Evolutionary conservation across 108 stramenopile genomes (phyloP), one percentile per base, ranked within the genome.

Genomic region (Pseudonitzschia multiseries): DNA sequence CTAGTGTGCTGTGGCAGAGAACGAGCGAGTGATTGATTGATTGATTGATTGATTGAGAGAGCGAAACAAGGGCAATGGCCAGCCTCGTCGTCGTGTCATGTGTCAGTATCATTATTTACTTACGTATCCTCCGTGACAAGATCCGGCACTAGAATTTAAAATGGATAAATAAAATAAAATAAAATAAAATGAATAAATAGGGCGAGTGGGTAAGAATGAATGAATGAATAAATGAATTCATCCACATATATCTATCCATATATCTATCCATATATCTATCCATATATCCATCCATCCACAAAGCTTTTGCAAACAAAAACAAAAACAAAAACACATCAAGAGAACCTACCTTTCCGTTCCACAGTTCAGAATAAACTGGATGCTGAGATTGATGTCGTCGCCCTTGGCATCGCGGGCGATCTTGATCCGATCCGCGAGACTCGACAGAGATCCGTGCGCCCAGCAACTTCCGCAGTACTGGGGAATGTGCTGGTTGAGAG

Each of bases 401-500:
- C 81, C 84, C 51, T 77, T 54, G 17, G 43, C 73, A 29, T 72
- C 71, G 1, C 91, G 75, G 0, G 93, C 92, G 78, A 97, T 97
- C 68, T 94, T 93, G 81, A 97, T 92, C 31, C 97, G 90, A 82
- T 97, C 97, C 13, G 84, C 89, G 31, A 97, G 83, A 59, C 86
- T 71, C 29, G 82, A 84, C 28, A 96, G 31, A 42, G 95, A 81
- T 27, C 86, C 93, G 65, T 97, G 95, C 9, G 96, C 96, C 98
- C 98, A 98, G 81, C 98, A 98, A 17, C 82, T 87, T 22, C 89
- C 91, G 41, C 91, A 62, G 22, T 57, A 61, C 46, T 74, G 87
- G 29, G 90, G 91, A 54, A 95, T 85, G 74, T 95, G 91, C 71
- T 96, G 97, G 75, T 96, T 98, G 51, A 96, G 75, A 9, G 66